Percentiles rank a stretch among this genome's conserved stretches.
phyloP scores from a whole-genome alignment of 441 rosid species.

The Metrosideros polymorpha region DNA sequence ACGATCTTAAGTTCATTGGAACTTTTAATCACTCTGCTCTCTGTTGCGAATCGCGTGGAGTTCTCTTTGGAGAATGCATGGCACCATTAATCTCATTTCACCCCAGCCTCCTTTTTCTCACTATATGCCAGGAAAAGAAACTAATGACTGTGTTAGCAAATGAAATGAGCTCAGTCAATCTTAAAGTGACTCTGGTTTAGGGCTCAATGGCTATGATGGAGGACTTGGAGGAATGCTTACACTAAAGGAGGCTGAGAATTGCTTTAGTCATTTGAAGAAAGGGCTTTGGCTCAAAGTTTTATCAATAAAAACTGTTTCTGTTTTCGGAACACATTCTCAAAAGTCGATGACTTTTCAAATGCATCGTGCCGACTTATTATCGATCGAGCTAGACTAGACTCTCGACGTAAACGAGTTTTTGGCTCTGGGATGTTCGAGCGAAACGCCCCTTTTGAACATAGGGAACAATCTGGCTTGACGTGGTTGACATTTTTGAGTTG shows the following conservation, averaged over 20 bases:
- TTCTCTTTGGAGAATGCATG: background rate
- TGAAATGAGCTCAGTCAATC: background rate
- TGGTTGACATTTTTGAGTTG: background rate
- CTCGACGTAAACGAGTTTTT: accelerated
- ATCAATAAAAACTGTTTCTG: background rate
- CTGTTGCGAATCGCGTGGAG: accelerated
- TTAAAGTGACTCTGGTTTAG: background rate
- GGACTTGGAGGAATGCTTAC: background rate
- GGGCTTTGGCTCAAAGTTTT: background rate
- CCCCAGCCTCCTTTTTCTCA: background rate
- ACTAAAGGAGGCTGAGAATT: background rate
- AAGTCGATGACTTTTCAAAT: background rate
- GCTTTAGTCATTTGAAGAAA: background rate
- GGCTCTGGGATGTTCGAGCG: background rate
- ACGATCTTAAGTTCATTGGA: background rate
- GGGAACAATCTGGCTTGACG: background rate
- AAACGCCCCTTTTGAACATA: background rate
- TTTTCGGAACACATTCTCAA: background rate
- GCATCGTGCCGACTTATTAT: background rate
- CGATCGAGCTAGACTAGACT: background rate
- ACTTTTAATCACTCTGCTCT: background rate
- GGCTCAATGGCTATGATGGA: background rate
- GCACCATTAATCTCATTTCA: background rate
- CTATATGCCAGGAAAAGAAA: background rate
- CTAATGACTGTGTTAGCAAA: background rate